phyloP scores from a whole-genome alignment of 2,329 filamentous ascomycete species.

The Leptographium procerum region DNA sequence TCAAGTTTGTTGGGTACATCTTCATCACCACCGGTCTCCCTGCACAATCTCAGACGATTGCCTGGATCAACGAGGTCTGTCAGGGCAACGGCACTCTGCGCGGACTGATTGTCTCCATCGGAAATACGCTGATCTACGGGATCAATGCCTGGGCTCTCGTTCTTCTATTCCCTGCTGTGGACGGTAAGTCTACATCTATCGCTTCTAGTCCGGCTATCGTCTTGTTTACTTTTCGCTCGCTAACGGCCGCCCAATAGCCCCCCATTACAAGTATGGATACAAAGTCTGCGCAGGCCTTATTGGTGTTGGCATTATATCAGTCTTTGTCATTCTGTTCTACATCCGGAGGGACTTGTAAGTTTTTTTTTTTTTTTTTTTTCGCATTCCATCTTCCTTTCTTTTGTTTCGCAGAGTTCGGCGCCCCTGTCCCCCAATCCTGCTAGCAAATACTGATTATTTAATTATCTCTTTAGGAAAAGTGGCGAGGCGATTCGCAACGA shows the following conservation, averaged over 20 bases:
- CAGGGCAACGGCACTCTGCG: not conserved
- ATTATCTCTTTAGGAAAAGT: not conserved
- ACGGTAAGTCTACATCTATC: not conserved
- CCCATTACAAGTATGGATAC: not conserved
- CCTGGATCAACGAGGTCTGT: constrained; percentile 6
- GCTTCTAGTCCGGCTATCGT: not conserved
- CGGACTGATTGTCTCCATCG: not conserved
- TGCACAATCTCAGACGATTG: constrained; percentile 2
- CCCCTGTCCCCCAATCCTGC: too few relatives aligned
- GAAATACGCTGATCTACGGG: not conserved
- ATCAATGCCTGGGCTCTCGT: constrained; percentile 1
- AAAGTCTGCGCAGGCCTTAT: not conserved
- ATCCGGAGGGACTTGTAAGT: not conserved
- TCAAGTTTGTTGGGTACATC: constrained; percentile 5
- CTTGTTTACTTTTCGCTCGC: not conserved
- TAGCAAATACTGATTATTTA: too few relatives aligned
- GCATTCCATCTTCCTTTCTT: too few relatives aligned
- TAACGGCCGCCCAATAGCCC: not conserved
- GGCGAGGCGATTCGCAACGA: not conserved
- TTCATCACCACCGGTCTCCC: constrained; percentile 1
- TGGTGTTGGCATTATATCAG: not conserved
- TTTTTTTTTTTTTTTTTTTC: too few relatives aligned
- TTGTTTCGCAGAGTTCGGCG: too few relatives aligned
- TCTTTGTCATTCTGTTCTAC: not conserved
- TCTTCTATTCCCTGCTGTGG: not conserved